Evolutionary conservation across 345 rosid genomes (phyloP), one percentile per base, ranked within the genome.

Genomic region (Eucalyptus virginea): DNA sequence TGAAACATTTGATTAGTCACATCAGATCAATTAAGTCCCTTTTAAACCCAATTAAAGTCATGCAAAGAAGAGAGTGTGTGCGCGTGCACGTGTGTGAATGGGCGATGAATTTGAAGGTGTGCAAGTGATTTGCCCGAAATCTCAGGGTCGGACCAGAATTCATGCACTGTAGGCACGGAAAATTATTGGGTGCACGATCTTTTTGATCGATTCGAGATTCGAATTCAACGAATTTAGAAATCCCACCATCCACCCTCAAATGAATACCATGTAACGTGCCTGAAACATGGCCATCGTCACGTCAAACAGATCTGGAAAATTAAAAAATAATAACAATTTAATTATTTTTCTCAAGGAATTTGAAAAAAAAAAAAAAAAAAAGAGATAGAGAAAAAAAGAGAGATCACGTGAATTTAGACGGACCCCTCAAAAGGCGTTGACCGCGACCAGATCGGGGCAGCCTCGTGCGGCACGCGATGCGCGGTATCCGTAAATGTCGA

Each of bases 301-400:
- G 47, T 77, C 83, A 77, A 37, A 77, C 47, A 40, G 83, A 77
- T 77, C 83, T 77, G 83, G 47, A 23, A 11, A 40, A 37, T 37
- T 52, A 19, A 37, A 34, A 2, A 77, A 62, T 4, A 37, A 34
- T 69, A 69, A 69, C 11, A 72, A 72, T 37, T 1, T 34, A 72
- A 72, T 34, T 72, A 72, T 37, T 19, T 77, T 77, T 42, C 47
- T 37, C 4, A 1, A 10, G 26, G 24, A 34, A 69, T 17, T 40
- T 6, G 24, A 21, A 6, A 11, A 37, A 34, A 2, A 11, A 40
- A 11, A 72, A 10, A 3, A 0, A 3, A 5, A n/a, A 44, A 44
- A 44, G 8, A 49, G 50, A 49, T 13, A 49, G 16, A 49, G 17
- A 49, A 14, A 49, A 42, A 77, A 26, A 40, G 83, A 77, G 83